Evolutionary conservation across 495 filamentous ascomycete species (phyloP), one percentile per base, ranked within the genome.

Genomic region (Lepidopterella palustris): DNA sequence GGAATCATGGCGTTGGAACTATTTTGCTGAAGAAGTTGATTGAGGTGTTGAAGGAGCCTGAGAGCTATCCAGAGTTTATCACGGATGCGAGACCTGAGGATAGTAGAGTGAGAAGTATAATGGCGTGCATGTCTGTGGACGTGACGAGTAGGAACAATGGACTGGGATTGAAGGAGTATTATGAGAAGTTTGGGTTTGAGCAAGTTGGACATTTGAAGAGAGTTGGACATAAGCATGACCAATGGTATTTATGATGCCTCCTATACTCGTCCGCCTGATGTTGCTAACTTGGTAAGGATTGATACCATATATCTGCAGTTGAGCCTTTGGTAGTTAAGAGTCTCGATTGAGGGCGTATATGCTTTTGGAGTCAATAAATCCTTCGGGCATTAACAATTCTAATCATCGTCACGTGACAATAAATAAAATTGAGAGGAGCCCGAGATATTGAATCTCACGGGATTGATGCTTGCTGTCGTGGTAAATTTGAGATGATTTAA

Each of bases 121-220:
- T 64, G 2, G 65, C 58, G 4, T 64, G 64, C 28, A 67, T 67
- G 61, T 52, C 57, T 21, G 57, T 64, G 4, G 58, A 64, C 32
- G 62, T 61, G 39, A 45, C 52, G 3, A 23, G 29, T 8, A 48
- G 51, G 59, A 59, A 51, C 5, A 50, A 58, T 10, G 61, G 62
- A n/a, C 55, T 61, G 5, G 65, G 42, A 23, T 32, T 68, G 26
- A 52, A 58, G 55, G 58, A 62, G 40, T 67, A 32, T 45, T 67
- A 68, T 45, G 53, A 66, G 21, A 54, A 53, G 29, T 60, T 58
- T 42, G 62, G 65, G 4, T 64, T 68, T 27, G 57, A 64, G 42
- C 24, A 60, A 27, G 58, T 61, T 5, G 61, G 55, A 27, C 54
- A 59, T 57, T 28, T 68, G 45, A 55, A 55, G 9, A 53, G 55